phyloP scores from a whole-genome alignment of 2,329 filamentous ascomycete genomes.

The Immersiporthe knoxdaviesiana region DNA sequence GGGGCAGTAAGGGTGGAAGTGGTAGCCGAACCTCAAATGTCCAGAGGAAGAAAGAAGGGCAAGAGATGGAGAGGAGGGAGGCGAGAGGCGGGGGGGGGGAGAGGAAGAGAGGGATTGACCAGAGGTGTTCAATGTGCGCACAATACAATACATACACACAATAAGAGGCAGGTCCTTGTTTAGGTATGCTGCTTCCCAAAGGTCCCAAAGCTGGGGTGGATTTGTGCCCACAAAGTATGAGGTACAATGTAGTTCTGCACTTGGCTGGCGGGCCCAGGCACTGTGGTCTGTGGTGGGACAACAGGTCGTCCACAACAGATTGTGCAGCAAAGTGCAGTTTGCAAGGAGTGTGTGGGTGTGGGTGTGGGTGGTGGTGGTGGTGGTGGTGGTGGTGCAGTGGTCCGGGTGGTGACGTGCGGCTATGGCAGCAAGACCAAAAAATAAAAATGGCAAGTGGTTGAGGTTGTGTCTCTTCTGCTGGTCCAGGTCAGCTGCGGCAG shows the following conservation, averaged over 20 bases:
- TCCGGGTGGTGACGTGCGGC: neutral
- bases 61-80: neutral
- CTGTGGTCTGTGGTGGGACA: neutral
- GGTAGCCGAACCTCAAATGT: neutral
- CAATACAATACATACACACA: slow-evolving; percentile 8
- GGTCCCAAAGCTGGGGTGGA: neutral
- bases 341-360: neutral
- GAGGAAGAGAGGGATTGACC: neutral
- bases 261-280: neutral
- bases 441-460: neutral
- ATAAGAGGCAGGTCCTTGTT: slow-evolving; percentile 6
- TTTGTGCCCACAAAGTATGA: neutral
- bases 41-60: neutral
- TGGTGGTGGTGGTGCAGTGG: neutral
- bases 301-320: neutral
- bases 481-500: neutral
- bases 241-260: neutral
- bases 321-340: neutral
- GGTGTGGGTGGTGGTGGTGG: neutral
- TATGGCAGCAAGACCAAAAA: slow-evolving; percentile 6
- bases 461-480: neutral
- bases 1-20: neutral
- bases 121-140: neutral
- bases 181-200: neutral
- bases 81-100: neutral